Evolutionary conservation across 148 eudicot species (phyloP).

Genomic region (Beta vulgaris): DNA sequence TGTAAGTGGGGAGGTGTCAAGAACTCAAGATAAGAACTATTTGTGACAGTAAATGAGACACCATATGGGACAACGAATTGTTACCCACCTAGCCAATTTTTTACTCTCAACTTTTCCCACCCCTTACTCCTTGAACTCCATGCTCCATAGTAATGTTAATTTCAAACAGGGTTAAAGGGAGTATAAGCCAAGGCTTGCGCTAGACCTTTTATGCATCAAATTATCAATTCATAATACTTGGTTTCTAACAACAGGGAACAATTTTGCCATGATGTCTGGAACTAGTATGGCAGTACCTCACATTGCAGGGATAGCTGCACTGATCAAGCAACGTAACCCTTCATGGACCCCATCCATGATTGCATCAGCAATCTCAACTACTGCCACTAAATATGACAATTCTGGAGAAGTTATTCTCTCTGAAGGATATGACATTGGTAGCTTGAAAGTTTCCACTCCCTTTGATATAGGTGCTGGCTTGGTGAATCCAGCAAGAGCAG

Average conservation of each 20-base stretch:
- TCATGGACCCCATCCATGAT: conserved; percentile 85
- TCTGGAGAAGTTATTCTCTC: conserved; percentile 63
- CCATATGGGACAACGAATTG: no score
- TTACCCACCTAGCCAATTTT: no score
- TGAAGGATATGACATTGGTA: conserved; percentile 50
- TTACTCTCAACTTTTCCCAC: no score
- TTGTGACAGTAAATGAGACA: no score
- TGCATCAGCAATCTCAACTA: conserved; percentile 85
- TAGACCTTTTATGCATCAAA: not conserved
- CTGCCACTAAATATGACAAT: conserved; percentile 59
- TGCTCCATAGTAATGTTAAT: not conserved
- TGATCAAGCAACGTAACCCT: conserved; percentile 72
- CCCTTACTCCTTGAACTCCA: not conserved
- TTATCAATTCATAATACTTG: no score
- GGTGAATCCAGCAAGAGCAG: conserved; percentile 53
- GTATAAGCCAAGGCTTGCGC: not conserved
- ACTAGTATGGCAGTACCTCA: conserved; percentile 98
- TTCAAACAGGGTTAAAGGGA: not conserved
- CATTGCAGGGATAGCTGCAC: conserved; percentile 86
- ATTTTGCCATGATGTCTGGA: conserved; percentile 73
- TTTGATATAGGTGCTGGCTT: conserved; percentile 85
- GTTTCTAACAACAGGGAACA: conserved; percentile 39
- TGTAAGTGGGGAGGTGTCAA: no score
- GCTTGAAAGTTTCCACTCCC: conserved; percentile 59
- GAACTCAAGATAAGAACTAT: no score